Evolutionary conservation across 768 basidiomycete species (phyloP), one percentile per base, ranked within the genome.

Genomic region (Mycena maculata): DNA sequence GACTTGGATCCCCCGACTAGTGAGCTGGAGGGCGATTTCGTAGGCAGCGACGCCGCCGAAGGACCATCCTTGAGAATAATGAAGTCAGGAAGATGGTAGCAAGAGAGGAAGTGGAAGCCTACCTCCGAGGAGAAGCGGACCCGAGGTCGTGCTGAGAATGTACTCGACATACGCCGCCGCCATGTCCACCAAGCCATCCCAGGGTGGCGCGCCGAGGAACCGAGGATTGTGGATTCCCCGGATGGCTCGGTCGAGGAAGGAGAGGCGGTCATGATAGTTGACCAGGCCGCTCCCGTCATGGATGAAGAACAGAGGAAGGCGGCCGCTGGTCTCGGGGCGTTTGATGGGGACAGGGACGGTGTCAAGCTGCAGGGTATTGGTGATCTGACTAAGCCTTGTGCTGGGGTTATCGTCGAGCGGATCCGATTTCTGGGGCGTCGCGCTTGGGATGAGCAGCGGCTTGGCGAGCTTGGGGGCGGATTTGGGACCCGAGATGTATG

Each of bases 21-120:
- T 65, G 20, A 92, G 83, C 28, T 85, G 84, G 0, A 82, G 83
- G 20, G 88, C 86, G 3, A 86, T 77, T 71, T 92, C 92, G 70
- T 87, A 92, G 0, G 92, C 90, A 0, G 87, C 86, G 5, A 92
- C 87, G 2, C 91, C 92, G 15, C 92, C 92, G 68, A 93, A 91
- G 3, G 92, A 93, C 91, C 91, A 93, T 0, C 92, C 92, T 92
- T n/a, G n/a, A n/a, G 60, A 10, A 25, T 33, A 63, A 7, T 64
- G 42, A 30, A 4, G 25, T 65, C 31, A 42, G 50, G 12, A 23
- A 63, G 50, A 28, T 2, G 12, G 33, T 36, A 44, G 10, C 9
- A 20, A 10, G 31, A 44, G 27, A 45, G 15, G 53, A 20, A 48
- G 38, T 27, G 31, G 71, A 12, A n/a, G 63, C 82, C 57, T 66